Base-by-base conservation (phyloP, 495 filamentous ascomycete genomes). In the Penicillium goetzii region DNA sequence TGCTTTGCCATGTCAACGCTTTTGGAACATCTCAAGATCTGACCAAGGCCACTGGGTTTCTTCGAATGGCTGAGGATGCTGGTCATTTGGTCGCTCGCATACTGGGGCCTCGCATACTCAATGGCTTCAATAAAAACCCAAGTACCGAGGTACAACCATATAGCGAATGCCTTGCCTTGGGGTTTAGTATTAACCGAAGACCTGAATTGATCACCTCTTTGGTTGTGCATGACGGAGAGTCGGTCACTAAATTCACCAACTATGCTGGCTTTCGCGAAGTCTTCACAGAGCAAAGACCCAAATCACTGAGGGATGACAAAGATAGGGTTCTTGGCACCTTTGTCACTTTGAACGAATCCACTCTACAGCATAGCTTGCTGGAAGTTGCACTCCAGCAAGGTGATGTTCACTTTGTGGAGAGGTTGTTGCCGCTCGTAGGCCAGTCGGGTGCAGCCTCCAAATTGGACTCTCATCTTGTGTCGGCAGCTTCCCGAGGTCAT, bases 1-100 rank as follows among this genome's bases (percentile, higher is more conserved):
- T 67, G 43, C 47, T 74, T 10, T 74, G 72, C 32, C 66, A 72
- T 52, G 47, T 65, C 5, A 55, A 70, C 38, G 68, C 62, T 19
- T 74, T 72, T 57, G 72, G 72, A 19, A 57, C 61, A 30, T 67
- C 68, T 10, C 56, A 61, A 26, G 53, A 72, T 55, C 41, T 59
- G 4, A 11, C 23, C 11, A 58, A 68, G 52, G 72, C 72, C 23
- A n/a, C 61, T 17, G 41, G 60, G 9, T 65, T 65, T 63, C 64
- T 72, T 30, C 57, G 61, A 26, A 58, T 54, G 32, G 69, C 72
- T n/a, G 60, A 63, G 28, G 62, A 62, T 33, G 36, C 45, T 11
- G 56, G 56, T 12, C 43, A 63, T 45, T 36, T 63, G 49, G 30
- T 59, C 30, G 58, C 58, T 51, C 45, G 58, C 9, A 50, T 52